Evolutionary conservation across 1,284 basidiomycete species (phyloP).

Genomic region (Trametes pubescens): DNA sequence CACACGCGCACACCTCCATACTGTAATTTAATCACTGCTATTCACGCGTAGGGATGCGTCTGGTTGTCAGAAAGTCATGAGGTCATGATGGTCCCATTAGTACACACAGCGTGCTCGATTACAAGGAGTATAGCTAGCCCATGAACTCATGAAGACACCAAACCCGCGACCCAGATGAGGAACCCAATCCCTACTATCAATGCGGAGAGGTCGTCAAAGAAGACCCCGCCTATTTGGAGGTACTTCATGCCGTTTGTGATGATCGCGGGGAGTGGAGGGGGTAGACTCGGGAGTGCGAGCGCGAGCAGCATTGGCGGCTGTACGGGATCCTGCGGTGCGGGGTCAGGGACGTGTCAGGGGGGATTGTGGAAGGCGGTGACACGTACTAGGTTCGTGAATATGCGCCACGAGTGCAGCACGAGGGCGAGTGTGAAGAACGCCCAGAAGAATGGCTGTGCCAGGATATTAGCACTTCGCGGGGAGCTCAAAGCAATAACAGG

Average conservation of each 20-base stretch:
- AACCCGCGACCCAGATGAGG: slow-evolving; percentile 62
- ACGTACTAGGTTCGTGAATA: slow-evolving; percentile 74
- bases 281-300: slow-evolving; percentile 68
- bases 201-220: slow-evolving; percentile 74
- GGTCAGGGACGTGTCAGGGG: slow-evolving; percentile 13
- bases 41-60: slow-evolving; percentile 6
- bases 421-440: slow-evolving; percentile 76
- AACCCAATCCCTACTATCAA: slow-evolving; percentile 70
- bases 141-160: slow-evolving; percentile 43
- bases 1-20: slow-evolving; percentile 13
- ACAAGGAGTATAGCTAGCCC: slow-evolving; percentile 16
- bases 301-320: slow-evolving; percentile 66
- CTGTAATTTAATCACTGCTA: slow-evolving; percentile 27
- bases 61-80: slow-evolving; percentile 8
- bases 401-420: slow-evolving; percentile 70
- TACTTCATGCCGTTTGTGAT: slow-evolving; percentile 71
- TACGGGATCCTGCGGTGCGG: slow-evolving; percentile 58
- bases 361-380: neutral
- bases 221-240: slow-evolving; percentile 65
- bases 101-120: slow-evolving; percentile 27
- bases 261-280: slow-evolving; percentile 65
- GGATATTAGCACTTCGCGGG: slow-evolving; percentile 5
- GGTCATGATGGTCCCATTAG: slow-evolving; percentile 23
- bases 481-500: neutral
- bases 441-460: slow-evolving; percentile 77